Conservation (phyloP, 805 yeast genomes). For the Suhomyces canberraensis region DNA sequence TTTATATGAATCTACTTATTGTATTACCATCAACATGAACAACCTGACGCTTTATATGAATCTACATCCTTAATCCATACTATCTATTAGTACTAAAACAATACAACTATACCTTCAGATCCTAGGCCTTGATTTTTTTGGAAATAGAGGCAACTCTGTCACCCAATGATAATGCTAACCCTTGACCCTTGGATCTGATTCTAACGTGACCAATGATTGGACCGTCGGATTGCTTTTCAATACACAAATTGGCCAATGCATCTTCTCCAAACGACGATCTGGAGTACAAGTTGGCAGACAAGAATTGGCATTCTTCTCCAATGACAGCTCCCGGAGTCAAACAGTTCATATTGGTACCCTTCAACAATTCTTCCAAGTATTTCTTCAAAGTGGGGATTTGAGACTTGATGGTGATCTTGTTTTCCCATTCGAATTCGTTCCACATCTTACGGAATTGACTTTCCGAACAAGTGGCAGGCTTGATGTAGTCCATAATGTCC, state of each 20-base stretch:
- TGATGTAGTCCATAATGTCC: slow-evolving; percentile 95
- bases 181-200: slow-evolving; percentile 96
- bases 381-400: slow-evolving; percentile 63
- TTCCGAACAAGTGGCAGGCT: slow-evolving; percentile 90
- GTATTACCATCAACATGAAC: too few species aligned
- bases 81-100: background rate
- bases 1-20: too few species aligned
- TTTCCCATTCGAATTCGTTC: slow-evolving; percentile 99
- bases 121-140: slow-evolving; percentile 34
- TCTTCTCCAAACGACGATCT: slow-evolving; percentile 95
- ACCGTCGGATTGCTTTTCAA: slow-evolving; percentile 74
- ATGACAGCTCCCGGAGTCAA: slow-evolving; percentile 89
- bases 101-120: slow-evolving; percentile 5
- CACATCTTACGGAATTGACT: slow-evolving; percentile 94
- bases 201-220: slow-evolving; percentile 90
- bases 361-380: slow-evolving; percentile 71
- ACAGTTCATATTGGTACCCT: slow-evolving; percentile 90
- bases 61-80: background rate
- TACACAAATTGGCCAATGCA: slow-evolving; percentile 91
- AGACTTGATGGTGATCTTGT: slow-evolving; percentile 86
- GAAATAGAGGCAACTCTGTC: slow-evolving; percentile 88
- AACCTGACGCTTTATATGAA: too few species aligned
- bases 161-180: slow-evolving; percentile 90
- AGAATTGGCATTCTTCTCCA: slow-evolving; percentile 85
- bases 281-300: slow-evolving; percentile 92